These are phyloP conservation scores for Fibroporia radiculosa DNA, from an alignment of 768 basidiomycete genomes.

Conservation along the genomic window DNA sequence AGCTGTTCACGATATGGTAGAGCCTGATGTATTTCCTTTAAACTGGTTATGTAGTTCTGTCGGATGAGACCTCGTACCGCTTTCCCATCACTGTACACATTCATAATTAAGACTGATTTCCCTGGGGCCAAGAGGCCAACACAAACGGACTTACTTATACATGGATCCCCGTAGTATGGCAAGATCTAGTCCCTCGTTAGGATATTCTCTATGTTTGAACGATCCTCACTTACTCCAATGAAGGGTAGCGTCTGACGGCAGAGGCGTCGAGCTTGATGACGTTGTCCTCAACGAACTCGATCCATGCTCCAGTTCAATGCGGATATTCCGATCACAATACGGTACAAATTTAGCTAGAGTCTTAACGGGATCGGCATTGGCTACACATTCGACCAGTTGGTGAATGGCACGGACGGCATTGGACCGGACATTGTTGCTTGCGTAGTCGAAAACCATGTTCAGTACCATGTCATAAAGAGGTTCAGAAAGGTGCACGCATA, in stretches of 20 bases:
- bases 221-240: slow-evolving; percentile 69
- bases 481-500: slow-evolving; percentile 68
- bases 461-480: slow-evolving; percentile 73
- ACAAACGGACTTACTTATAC: slow-evolving; percentile 48
- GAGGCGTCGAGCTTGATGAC: slow-evolving; percentile 48
- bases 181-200: slow-evolving; percentile 42
- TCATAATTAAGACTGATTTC: background rate
- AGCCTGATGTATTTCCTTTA: slow-evolving; percentile 33
- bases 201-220: background rate
- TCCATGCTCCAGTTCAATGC: slow-evolving; percentile 74
- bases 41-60: background rate
- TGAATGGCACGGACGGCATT: slow-evolving; percentile 86
- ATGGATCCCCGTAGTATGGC: slow-evolving; percentile 75
- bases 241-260: slow-evolving; percentile 77
- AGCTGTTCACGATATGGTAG: slow-evolving; percentile 57
- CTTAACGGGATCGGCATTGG: slow-evolving; percentile 71
- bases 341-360: slow-evolving; percentile 74
- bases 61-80: slow-evolving; percentile 36
- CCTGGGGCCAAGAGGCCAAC: background rate
- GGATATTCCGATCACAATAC: slow-evolving; percentile 63
- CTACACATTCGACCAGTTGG: slow-evolving; percentile 78
- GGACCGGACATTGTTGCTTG: slow-evolving; percentile 69
- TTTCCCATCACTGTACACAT: slow-evolving; percentile 36
- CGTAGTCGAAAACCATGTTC: slow-evolving; percentile 79
- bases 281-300: slow-evolving; percentile 72